Evolutionary conservation across 2,329 filamentous ascomycete genomes (phyloP), one percentile per base, ranked within the genome.

Genomic region (Xylaria sp.): DNA sequence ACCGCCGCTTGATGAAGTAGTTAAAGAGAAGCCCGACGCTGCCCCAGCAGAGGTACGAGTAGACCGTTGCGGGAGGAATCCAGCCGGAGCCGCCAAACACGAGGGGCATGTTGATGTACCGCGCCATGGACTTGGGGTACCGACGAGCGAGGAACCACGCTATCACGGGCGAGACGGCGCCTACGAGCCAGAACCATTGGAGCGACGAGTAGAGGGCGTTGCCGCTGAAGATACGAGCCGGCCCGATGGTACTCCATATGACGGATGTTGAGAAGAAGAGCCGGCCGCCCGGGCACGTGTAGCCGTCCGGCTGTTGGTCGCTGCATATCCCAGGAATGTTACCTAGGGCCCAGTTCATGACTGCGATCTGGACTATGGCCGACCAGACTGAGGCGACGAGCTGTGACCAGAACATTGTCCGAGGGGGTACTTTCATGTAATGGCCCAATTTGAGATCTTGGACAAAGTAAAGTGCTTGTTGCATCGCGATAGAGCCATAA

Each of bases 161-260:
- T n/a, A 87, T 68, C 34, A 93, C 76, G 2, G 91, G 91, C 0
- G 89, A 80, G 4, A 88, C 60, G 46, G 86, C 87, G 18, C 91
- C 91, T 23, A 90, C 83, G 41, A 93, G 84, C 87, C 89, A 93
- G 81, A 92, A 93, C 83, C 85, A 93, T 75, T 90, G 87, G 41
- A 93, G 82, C 0, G 82, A 82, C 0, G 85, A 82, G 77, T 93
- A 93, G 8, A 91, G 81, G 25, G 88, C 85, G 2, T 84, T 84
- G 1, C 84, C 81, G 50, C 86, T 88, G 78, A 93, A 93, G 77
- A 93, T 90, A 55, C 91, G 87, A 1, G 83, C 81, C 0, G 91
- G 91, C 0, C 91, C 91, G 67, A 93, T 92, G 63, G 89, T 85
- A 66, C 91, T 91, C 91, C 90, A 92, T 73, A 92, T 87, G 57